These are phyloP conservation scores for Waltergamsia citrina DNA, from an alignment of 2,329 filamentous ascomycete genomes.

Conservation along the genomic window DNA sequence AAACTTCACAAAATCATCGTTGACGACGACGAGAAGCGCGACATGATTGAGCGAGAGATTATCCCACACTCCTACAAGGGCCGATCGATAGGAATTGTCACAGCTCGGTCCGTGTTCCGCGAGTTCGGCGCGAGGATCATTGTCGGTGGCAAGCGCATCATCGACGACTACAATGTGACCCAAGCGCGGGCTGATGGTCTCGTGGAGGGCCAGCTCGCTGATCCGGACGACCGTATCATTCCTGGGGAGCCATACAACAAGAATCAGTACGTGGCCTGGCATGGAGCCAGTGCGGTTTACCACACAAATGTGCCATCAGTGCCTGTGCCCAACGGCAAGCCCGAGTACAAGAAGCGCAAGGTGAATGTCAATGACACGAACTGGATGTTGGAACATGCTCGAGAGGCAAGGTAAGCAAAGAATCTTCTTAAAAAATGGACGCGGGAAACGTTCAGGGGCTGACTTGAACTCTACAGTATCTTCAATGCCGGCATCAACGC, in stretches of 20 bases:
- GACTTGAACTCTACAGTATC: slow-evolving; percentile 41
- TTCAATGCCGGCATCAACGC: slow-evolving; percentile 72
- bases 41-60: slow-evolving; percentile 89
- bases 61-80: slow-evolving; percentile 99
- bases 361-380: slow-evolving; percentile 88
- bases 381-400: slow-evolving; percentile 93
- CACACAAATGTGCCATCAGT: slow-evolving; percentile 71
- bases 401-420: slow-evolving; percentile 65
- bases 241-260: slow-evolving; percentile 88
- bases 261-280: slow-evolving; percentile 98
- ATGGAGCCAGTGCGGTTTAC: slow-evolving; percentile 92
- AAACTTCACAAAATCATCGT: slow-evolving; percentile 97
- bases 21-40: slow-evolving; percentile 91
- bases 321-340: slow-evolving; percentile 67
- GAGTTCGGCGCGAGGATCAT: slow-evolving; percentile 94
- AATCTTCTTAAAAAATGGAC: not conserved
- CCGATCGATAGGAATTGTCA: slow-evolving; percentile 92
- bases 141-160: slow-evolving; percentile 76
- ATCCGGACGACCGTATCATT: slow-evolving; percentile 75
- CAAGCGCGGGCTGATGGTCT: slow-evolving; percentile 67
- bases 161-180: slow-evolving; percentile 81
- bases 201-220: slow-evolving; percentile 70
- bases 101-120: slow-evolving; percentile 89
- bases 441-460: slow-evolving; percentile 3
- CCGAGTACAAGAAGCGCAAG: slow-evolving; percentile 72